Percentiles rank a stretch among this genome's conserved stretches.
Conservation (phyloP, 768 basidiomycete species). For the Suillus occidentalis region DNA sequence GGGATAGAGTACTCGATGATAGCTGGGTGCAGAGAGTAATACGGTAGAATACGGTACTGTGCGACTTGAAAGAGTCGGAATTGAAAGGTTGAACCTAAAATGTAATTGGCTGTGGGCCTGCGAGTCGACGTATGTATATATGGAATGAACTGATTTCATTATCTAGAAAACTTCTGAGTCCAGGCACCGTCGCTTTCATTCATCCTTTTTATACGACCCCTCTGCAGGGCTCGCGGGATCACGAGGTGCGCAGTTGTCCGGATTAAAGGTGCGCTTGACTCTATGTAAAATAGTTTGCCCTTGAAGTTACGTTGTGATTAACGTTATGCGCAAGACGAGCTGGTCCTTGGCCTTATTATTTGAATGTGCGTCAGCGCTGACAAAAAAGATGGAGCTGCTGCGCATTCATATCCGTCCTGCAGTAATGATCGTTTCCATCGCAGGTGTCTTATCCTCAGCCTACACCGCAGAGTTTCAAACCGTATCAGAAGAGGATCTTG, state of each 20-base stretch:
- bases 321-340: background rate
- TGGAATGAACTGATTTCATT: constrained; percentile 14
- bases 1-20: background rate
- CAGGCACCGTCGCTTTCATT: constrained; percentile 1
- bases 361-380: background rate
- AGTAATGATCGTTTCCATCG: background rate
- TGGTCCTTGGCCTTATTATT: too few relatives aligned
- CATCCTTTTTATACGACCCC: too few relatives aligned
- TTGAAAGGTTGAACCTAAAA: background rate
- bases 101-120: background rate
- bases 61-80: background rate
- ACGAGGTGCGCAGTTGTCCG: too few relatives aligned
- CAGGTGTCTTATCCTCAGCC: background rate
- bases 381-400: background rate
- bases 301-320: background rate
- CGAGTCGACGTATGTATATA: constrained; percentile 6
- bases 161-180: constrained; percentile 14
- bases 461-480: background rate
- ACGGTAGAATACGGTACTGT: too few relatives aligned
- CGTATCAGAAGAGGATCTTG: background rate
- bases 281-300: background rate
- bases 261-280: background rate
- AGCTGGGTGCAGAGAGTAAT: background rate
- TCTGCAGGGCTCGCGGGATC: too few relatives aligned
- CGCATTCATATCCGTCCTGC: background rate